Conservation (phyloP, 257 asterid species). For the Rubia yunnanensis region DNA sequence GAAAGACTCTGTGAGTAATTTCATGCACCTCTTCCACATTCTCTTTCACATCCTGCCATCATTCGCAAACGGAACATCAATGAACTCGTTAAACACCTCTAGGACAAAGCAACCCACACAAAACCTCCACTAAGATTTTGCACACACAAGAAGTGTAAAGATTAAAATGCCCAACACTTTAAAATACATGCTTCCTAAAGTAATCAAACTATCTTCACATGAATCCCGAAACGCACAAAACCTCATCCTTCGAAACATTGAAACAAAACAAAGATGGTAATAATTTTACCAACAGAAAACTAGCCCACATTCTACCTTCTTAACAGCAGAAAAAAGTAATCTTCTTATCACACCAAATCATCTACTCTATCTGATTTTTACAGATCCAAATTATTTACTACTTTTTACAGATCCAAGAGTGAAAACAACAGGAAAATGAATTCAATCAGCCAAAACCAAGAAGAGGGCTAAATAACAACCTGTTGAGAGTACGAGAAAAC, state of each 20-base stretch:
- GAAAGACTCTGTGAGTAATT: constrained; percentile 77
- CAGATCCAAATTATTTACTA: constrained; percentile 1
- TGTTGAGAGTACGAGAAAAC: constrained; percentile 44
- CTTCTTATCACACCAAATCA: neutral
- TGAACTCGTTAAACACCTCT: neutral
- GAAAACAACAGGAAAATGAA: neutral
- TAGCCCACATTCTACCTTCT: neutral
- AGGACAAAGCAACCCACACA: neutral
- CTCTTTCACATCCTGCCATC: constrained; percentile 53
- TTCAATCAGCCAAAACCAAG: neutral
- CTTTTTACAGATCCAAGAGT: neutral
- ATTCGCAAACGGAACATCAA: constrained; percentile 5
- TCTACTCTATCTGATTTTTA: neutral
- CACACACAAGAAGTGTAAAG: neutral
- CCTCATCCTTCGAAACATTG: neutral
- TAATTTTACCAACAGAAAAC: neutral
- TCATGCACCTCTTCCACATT: constrained; percentile 55
- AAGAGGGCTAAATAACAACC: constrained; percentile 42
- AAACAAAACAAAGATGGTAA: no score
- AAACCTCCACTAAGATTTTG: neutral
- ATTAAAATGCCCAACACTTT: neutral
- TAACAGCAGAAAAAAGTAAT: neutral
- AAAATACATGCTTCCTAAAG: neutral
- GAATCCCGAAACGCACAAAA: neutral
- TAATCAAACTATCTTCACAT: neutral